These are phyloP conservation scores for Codiaeum variegatum DNA, from an alignment of 441 rosid genomes.

Conservation along the genomic window DNA sequence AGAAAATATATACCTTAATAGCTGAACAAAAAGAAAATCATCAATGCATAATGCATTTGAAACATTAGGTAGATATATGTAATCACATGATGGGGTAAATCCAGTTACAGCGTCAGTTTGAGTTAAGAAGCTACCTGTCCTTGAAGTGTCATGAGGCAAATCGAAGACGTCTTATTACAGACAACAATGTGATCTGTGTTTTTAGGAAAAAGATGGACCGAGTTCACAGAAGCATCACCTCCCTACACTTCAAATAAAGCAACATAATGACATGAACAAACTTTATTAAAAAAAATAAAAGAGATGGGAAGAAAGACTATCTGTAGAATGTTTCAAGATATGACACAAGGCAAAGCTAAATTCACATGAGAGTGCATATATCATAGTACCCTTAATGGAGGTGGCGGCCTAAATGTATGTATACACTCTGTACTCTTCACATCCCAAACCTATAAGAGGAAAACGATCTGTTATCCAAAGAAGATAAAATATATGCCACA, in stretches of 20 bases:
- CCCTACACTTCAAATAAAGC: conserved; percentile 49
- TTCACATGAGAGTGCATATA: conserved; percentile 6
- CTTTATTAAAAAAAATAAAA: neutral
- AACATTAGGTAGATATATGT: neutral
- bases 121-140: conserved; percentile 68
- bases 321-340: neutral
- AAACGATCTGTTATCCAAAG: conserved; percentile 19
- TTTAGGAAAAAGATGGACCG: conserved; percentile 89
- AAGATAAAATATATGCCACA: conserved; percentile 12
- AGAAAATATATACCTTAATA: neutral
- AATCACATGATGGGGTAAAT: neutral
- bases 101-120: neutral
- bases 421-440: conserved; percentile 88
- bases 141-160: conserved; percentile 95
- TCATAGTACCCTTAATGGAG: conserved; percentile 70
- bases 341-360: neutral
- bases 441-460: conserved; percentile 85
- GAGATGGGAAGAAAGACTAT: neutral
- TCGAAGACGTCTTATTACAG: conserved; percentile 88
- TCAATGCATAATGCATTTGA: neutral
- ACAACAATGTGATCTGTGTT: conserved; percentile 86
- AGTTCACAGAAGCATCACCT: conserved; percentile 96
- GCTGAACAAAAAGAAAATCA: neutral
- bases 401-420: conserved; percentile 93
- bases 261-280: conserved; percentile 8